Percentiles rank a stretch among this genome's conserved stretches.
Conservation (phyloP, 192 early-diverging fungal genomes). For the Glomus cerebriforme region DNA sequence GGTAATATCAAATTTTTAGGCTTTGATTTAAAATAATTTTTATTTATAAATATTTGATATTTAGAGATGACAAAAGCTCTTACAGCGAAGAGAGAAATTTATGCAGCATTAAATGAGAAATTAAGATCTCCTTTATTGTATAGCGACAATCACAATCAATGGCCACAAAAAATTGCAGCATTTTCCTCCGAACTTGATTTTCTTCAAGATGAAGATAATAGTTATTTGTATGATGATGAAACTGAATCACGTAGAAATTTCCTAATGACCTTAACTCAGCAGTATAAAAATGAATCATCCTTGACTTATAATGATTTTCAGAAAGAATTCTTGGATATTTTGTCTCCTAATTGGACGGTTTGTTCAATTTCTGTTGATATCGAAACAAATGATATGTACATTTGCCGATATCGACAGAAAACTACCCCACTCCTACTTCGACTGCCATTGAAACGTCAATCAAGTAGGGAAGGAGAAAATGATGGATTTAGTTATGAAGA, state of each 20-base stretch:
- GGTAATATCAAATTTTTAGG: slow-evolving; percentile 36
- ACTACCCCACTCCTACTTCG: slow-evolving; percentile 62
- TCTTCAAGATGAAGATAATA: neutral
- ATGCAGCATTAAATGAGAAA: slow-evolving; percentile 50
- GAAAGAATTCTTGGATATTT: slow-evolving; percentile 50
- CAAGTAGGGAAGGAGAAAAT: slow-evolving; percentile 40
- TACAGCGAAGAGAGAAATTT: slow-evolving; percentile 64
- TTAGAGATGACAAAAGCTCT: slow-evolving; percentile 65
- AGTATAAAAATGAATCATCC: slow-evolving; percentile 45
- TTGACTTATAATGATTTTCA: slow-evolving; percentile 48
- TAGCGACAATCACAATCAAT: slow-evolving; percentile 35
- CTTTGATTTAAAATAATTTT: neutral
- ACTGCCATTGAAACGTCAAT: slow-evolving; percentile 70
- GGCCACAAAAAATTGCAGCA: slow-evolving; percentile 41
- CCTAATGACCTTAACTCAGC: slow-evolving; percentile 32
- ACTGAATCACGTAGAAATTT: slow-evolving; percentile 14
- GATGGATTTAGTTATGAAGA: slow-evolving; percentile 49
- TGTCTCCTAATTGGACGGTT: slow-evolving; percentile 75
- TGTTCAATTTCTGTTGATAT: slow-evolving; percentile 79
- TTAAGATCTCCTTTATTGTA: slow-evolving; percentile 26
- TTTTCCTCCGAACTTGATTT: neutral
- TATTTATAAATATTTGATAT: neutral
- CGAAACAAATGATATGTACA: slow-evolving; percentile 64
- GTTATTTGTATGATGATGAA: neutral
- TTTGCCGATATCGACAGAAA: slow-evolving; percentile 59